Evolutionary conservation across 2,329 filamentous ascomycete species (phyloP).

Genomic region (Blastomyces parvus): DNA sequence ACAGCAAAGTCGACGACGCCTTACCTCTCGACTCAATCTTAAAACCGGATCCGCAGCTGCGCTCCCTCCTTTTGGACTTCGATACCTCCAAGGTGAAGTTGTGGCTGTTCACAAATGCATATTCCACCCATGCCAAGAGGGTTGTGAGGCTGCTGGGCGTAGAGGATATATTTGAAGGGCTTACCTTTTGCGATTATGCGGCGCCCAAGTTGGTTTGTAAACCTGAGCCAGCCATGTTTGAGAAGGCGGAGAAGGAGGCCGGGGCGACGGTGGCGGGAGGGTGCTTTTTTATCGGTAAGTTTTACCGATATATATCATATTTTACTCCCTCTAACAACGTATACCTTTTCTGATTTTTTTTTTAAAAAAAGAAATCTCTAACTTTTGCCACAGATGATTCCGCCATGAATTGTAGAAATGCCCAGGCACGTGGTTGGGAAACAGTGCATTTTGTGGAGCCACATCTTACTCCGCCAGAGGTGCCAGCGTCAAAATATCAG

Average conservation of each 20-base stretch:
- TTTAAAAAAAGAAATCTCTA: neutral
- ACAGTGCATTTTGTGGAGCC: constrained; percentile 78
- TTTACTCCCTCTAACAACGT: neutral
- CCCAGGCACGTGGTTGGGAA: constrained; percentile 74
- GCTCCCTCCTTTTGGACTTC: constrained; percentile 68
- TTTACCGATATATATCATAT: neutral
- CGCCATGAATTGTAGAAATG: constrained; percentile 66
- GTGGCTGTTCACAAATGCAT: constrained; percentile 96
- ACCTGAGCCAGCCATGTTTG: constrained; percentile 70
- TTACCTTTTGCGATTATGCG: constrained; percentile 89
- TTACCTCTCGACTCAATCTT: constrained; percentile 79
- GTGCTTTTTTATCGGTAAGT: constrained; percentile 88
- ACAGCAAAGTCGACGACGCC: constrained; percentile 87
- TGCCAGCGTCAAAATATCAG: constrained; percentile 61
- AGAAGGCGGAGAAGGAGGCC: constrained; percentile 79
- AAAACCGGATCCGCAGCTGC: constrained; percentile 64
- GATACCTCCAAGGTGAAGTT: constrained; percentile 73
- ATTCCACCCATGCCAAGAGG: constrained; percentile 73
- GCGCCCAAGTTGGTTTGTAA: constrained; percentile 72
- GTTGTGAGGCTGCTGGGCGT: constrained; percentile 73
- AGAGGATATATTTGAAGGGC: constrained; percentile 84
- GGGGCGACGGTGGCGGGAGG: constrained; percentile 47
- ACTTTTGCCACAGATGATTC: constrained; percentile 61
- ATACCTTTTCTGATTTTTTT: neutral
- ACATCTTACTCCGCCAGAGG: constrained; percentile 52